These are phyloP conservation scores for Crotalaria pallida DNA, from an alignment of 306 rosid genomes.

Conservation along the genomic window DNA sequence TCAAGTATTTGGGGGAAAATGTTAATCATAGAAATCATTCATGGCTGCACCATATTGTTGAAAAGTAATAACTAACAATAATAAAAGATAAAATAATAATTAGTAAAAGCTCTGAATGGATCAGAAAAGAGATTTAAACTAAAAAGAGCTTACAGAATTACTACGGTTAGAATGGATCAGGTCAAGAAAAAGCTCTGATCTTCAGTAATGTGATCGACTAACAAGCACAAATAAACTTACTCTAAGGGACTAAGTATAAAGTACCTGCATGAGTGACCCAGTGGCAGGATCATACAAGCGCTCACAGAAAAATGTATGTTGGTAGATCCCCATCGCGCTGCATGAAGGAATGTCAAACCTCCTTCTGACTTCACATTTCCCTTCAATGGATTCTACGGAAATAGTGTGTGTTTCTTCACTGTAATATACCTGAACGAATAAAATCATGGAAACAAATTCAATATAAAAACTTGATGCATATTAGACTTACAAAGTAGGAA, in stretches of 20 bases:
- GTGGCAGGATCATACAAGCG: constrained; percentile 41
- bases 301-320: constrained; percentile 43
- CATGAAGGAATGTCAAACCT: constrained; percentile 20
- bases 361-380: constrained; percentile 25
- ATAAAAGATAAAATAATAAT: not conserved
- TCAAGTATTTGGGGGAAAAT: constrained; percentile 10
- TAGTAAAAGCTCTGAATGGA: not conserved
- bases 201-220: not conserved
- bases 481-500: not conserved
- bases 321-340: constrained; percentile 17
- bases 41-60: not conserved
- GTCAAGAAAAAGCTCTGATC: not conserved
- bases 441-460: constrained; percentile 15
- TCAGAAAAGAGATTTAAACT: not conserved
- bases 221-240: not conserved
- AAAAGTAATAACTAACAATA: not conserved
- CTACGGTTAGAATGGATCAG: not conserved
- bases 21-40: not conserved
- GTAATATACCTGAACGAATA: constrained; percentile 38
- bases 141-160: not conserved
- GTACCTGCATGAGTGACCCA: constrained; percentile 48
- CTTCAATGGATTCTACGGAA: constrained; percentile 21
- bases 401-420: constrained; percentile 33
- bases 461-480: not conserved
- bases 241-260: not conserved